Evolutionary conservation across 495 filamentous ascomycete species (phyloP).

Genomic region (Aspergillus panamensis): DNA sequence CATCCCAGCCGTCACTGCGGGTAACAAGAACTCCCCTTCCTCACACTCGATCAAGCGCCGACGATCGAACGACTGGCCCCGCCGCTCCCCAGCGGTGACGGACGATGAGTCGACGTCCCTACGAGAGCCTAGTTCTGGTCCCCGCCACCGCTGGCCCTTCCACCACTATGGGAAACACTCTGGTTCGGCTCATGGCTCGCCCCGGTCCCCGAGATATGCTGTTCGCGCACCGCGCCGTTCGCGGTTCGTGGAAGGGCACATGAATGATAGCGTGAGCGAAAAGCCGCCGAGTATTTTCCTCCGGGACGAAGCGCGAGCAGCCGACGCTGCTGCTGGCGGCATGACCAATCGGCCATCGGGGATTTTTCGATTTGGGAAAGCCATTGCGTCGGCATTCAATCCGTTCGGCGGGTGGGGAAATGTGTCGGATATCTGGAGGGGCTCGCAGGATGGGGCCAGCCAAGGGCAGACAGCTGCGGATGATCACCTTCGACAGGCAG

Average conservation of each 20-base stretch:
- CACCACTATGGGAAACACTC: background rate
- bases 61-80: slow-evolving; percentile 50
- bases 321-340: slow-evolving; percentile 9
- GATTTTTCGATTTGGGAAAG: slow-evolving; percentile 59
- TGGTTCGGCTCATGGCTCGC: slow-evolving; percentile 23
- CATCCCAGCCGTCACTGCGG: background rate
- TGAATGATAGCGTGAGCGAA: slow-evolving; percentile 71
- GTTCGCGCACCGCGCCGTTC: slow-evolving; percentile 45
- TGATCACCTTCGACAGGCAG: slow-evolving; percentile 46
- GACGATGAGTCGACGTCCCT: slow-evolving; percentile 4
- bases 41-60: slow-evolving; percentile 43
- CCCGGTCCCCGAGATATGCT: slow-evolving; percentile 26
- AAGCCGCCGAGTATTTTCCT: slow-evolving; percentile 63
- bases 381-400: slow-evolving; percentile 53
- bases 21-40: slow-evolving; percentile 17
- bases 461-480: slow-evolving; percentile 31
- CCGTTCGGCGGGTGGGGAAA: slow-evolving; percentile 48
- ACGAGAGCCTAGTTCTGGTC: background rate
- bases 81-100: slow-evolving; percentile 1
- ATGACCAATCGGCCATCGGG: slow-evolving; percentile 38
- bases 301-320: slow-evolving; percentile 37
- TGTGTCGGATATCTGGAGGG: slow-evolving; percentile 32
- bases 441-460: slow-evolving; percentile 20
- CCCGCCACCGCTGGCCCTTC: slow-evolving; percentile 14
- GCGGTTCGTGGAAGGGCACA: slow-evolving; percentile 68